A percentile compares a stretch with the other conserved stretches of the same genome.
phyloP scores from a whole-genome alignment of 2,329 filamentous ascomycete genomes.

The Fusarium sp. region DNA sequence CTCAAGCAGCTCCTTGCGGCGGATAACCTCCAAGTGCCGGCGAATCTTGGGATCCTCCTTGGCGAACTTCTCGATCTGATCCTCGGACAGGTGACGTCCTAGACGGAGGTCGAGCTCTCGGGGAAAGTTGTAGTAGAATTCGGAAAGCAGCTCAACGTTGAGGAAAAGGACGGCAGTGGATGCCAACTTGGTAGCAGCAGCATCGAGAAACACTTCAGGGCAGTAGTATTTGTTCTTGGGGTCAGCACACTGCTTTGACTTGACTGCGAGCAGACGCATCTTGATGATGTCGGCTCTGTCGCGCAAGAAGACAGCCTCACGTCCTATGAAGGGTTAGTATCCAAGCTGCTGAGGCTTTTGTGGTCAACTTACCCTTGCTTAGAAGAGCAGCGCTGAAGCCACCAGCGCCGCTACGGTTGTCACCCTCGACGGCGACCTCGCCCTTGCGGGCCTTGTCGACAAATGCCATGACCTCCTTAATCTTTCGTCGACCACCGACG shows the following conservation, averaged over 20 bases:
- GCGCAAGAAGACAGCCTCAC: constrained; percentile 92
- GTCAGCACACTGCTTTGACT: constrained; percentile 86
- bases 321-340: constrained; percentile 65
- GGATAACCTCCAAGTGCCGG: constrained; percentile 89
- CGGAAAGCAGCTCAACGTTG: constrained; percentile 94
- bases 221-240: constrained; percentile 95
- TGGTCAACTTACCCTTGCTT: constrained; percentile 72
- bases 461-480: constrained; percentile 89
- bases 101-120: constrained; percentile 89
- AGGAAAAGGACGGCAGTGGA: constrained; percentile 96
- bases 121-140: constrained; percentile 98
- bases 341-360: background rate
- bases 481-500: constrained; percentile 84
- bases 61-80: constrained; percentile 89
- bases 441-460: constrained; percentile 90
- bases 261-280: constrained; percentile 87
- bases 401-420: constrained; percentile 84
- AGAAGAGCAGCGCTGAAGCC: constrained; percentile 91
- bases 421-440: constrained; percentile 84
- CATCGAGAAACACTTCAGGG: constrained; percentile 97
- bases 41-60: constrained; percentile 92
- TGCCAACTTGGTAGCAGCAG: constrained; percentile 93
- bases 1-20: constrained; percentile 91
- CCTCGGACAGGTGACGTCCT: constrained; percentile 79
- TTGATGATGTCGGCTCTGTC: constrained; percentile 91